Base-by-base conservation (phyloP, 1,284 basidiomycete genomes). In the Ceratorhiza oryzae-sativae region DNA sequence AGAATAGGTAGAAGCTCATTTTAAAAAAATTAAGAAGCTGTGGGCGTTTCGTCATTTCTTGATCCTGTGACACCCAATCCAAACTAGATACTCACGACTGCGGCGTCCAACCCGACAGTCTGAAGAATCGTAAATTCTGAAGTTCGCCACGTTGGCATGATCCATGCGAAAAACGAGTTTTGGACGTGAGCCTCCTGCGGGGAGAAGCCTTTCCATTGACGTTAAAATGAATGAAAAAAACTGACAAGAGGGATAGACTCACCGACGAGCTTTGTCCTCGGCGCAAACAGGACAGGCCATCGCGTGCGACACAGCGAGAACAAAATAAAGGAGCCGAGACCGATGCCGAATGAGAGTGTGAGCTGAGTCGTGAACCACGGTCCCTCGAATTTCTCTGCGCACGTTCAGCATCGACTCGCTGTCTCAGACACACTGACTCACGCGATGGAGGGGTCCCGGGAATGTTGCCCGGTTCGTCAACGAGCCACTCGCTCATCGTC, bases 361-460 rank as follows among this genome's bases (percentile, higher is more conserved):
- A 98, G 83, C 80, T 98, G 97, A 9, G 96, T 98, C 12, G 88
- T 89, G 81, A 99, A 91, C 95, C 95, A 97, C 20, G 93, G 93
- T 0, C 95, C 94, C 76, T 92, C 90, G 78, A 91, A 93, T 78
- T 86, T 91, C 75, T 83, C 91, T 87, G 12, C 23, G 12, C 3
- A 36, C 25, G 48, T 51, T 39, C 25, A 49, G 48, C 55, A 27
- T 48, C 32, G 1, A 39, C 10, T 15, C 39, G 36, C n/a, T 18
- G 20, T 41, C 41, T 34, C 1, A 1, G 10, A 39, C 5, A n/a
- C 1, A 20, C 27, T 25, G 46, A 41, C 48, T 41, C n/a, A 67
- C 63, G 63, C 4, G 63, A 34, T 9, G 63, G 63, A 53, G 63
- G 63, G 1, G 63, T 67, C 13, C 63, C 63, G n/a, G 63, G 63